Evolutionary conservation across 305 asterid genomes (phyloP), one percentile per base, ranked within the genome.

Genomic region (Rubia tinctorum): DNA sequence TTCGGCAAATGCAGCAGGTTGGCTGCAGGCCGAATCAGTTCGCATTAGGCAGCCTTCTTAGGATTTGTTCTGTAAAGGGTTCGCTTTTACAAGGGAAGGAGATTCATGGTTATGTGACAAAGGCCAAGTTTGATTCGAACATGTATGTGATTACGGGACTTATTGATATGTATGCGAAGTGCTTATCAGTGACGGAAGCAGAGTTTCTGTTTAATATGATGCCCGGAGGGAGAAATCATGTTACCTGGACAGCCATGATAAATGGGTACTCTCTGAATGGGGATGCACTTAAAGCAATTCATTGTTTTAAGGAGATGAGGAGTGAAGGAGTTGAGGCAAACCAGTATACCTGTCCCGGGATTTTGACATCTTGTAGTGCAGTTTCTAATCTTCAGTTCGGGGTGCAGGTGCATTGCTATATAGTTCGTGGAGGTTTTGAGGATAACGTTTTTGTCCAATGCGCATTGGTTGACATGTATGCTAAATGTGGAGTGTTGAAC

Each of bases 211-310:
- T 94, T 73, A 51, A 58, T 37, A 71, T 73, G 77, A 90, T 91
- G 88, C 42, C 82, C 17, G 37, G 68, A 27, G 90, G 88, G 81
- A 88, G 82, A 80, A 94, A 89, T 67, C 97, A 94, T 45, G 97
- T 94, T 64, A 88, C 97, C 60, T 91, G 98, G 97, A 94, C 97
- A 20, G 97, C 97, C 14, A 86, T 91, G 95, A 79, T 94, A 40
- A 88, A 83, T 43, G 97, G 96, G 12, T 90, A 91, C 80, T 86
- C 97, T 43, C 78, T 73, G 25, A 91, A 90, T 43, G 90, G 95
- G 0, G 83, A 91, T 72, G 80, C 82, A 5, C 40, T 73, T 0
- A 67, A 80, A 80, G 86, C 90, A 11, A 79, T 89, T 43, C 78
- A 45, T 80, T 91, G 96, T 79, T 94, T 94, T 75, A 74, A 73